Base-by-base conservation (phyloP, 352 stramenopile genomes). In the Peronosclerospora sorghi region DNA sequence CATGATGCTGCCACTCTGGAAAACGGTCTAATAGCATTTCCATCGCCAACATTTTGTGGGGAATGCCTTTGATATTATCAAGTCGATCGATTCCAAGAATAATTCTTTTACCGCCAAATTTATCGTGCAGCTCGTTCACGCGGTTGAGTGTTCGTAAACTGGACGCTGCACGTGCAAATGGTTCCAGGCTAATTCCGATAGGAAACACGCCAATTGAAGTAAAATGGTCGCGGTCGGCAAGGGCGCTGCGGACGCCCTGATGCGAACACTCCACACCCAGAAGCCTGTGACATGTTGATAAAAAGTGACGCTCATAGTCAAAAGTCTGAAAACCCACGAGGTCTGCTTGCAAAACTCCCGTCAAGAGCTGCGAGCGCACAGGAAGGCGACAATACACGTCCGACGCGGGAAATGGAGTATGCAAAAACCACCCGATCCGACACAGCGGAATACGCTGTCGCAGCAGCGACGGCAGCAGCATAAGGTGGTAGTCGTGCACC, bases 1-100 rank as follows among this genome's bases (percentile, higher is more conserved):
- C 86, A 61, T 97, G 97, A 35, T 93, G 86, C 30, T 92, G 76
- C 85, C 86, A 97, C 45, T 97, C 78, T 9, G 84, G 83, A 50
- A 92, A 90, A 0, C 70, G 60, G 18, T 71, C 74, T n/a, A 95
- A 52, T 32, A 95, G 67, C 38, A 73, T 61, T 43, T 95, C 84
- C 59, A 95, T 87, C 27, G 76, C 83, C 29, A 94, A 44, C 37
- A 95, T 62, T 45, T 93, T 94, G 50, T 94, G 74, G 2, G 83
- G 83, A 30, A 95, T 92, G 8, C 83, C 83, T 56, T 94, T 95
- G 58, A 85, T 89, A 18, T 90, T 78, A 62, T 95, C 83, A 2
- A 95, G 68, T n/a, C 73, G 60, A 21, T 93, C 80, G 17, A 95
- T 74, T 19, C 70, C 79, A 6, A 95, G 45, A 40, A 95, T 83